A percentile compares a stretch with the other conserved stretches of the same genome.
phyloP scores from a whole-genome alignment of 306 rosid genomes.

The Cicer yamashitae region DNA sequence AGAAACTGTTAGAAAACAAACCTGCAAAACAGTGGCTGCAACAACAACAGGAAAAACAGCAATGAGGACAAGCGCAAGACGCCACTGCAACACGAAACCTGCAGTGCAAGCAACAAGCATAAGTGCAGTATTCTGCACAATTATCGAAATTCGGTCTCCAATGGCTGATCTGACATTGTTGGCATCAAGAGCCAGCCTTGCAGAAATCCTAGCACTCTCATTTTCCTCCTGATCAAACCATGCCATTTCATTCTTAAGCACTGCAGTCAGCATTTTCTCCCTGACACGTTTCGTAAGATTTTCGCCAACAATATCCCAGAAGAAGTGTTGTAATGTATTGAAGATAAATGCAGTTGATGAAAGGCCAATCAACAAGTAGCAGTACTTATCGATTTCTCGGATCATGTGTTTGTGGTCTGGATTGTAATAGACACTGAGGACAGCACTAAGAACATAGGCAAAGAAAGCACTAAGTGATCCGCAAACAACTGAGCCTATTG shows the following conservation, averaged over 20 bases:
- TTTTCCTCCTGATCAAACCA: constrained; percentile 99
- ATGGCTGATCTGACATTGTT: constrained; percentile 99
- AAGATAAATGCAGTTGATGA: constrained; percentile 96
- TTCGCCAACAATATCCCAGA: constrained; percentile 99
- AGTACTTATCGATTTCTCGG: constrained; percentile 77
- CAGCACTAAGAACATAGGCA: constrained; percentile 98
- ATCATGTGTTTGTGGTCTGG: constrained; percentile 81
- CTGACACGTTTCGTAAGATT: constrained; percentile 96
- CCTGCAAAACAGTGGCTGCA: constrained; percentile 99
- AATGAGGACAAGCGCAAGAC: constrained; percentile 93
- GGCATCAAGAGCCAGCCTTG: constrained; percentile 96
- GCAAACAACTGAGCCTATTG: constrained; percentile 89
- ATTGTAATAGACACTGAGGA: constrained; percentile 89
- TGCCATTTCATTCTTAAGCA: constrained; percentile 95
- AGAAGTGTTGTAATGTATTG: constrained; percentile 90
- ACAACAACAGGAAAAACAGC: constrained; percentile 98
- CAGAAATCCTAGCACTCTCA: constrained; percentile 91
- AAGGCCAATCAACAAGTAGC: constrained; percentile 93
- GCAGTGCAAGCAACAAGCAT: constrained; percentile 99
- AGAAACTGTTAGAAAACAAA: constrained; percentile 36
- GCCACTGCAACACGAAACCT: constrained; percentile 98
- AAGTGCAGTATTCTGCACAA: constrained; percentile 97
- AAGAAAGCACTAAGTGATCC: constrained; percentile 98
- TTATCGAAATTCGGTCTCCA: constrained; percentile 96
- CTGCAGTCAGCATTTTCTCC: constrained; percentile 92